Percentiles rank a stretch among this genome's conserved stretches.
phyloP scores from a whole-genome alignment of 2,329 filamentous ascomycete genomes.

The Fusarium duplospermum region DNA sequence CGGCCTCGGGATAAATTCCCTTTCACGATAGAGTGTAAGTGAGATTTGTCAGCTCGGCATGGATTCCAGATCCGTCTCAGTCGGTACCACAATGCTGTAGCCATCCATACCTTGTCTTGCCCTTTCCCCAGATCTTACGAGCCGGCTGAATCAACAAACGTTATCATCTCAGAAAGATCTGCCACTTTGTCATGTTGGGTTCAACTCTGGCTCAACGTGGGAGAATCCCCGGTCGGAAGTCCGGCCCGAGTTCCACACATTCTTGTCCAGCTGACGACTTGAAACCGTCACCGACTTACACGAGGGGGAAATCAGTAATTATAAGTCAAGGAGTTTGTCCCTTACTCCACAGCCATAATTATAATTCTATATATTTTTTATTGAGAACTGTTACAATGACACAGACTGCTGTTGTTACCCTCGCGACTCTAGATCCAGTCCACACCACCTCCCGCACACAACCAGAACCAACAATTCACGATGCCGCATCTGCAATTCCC shows the following conservation, averaged over 20 bases:
- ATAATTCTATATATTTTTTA: not conserved
- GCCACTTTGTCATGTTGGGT: not conserved
- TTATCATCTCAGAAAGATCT: not conserved
- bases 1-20: not conserved
- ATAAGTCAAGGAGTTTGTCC: not conserved
- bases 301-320: not conserved
- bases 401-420: not conserved
- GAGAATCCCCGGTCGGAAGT: not conserved
- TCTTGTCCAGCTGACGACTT: not conserved
- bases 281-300: not conserved
- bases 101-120: too few relatives aligned
- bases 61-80: not conserved
- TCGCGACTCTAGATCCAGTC: not conserved
- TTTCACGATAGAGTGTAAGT: not conserved
- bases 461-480: not conserved
- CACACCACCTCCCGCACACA: not conserved
- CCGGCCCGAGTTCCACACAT: not conserved
- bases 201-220: not conserved
- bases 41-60: not conserved
- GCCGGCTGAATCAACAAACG: not conserved
- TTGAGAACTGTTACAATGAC: not conserved
- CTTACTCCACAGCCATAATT: not conserved
- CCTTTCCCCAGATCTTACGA: not conserved
- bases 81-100: too few relatives aligned
- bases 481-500: not conserved